Conservation (phyloP, 2,329 filamentous ascomycete genomes). For the Geoglossum cookeanum region DNA sequence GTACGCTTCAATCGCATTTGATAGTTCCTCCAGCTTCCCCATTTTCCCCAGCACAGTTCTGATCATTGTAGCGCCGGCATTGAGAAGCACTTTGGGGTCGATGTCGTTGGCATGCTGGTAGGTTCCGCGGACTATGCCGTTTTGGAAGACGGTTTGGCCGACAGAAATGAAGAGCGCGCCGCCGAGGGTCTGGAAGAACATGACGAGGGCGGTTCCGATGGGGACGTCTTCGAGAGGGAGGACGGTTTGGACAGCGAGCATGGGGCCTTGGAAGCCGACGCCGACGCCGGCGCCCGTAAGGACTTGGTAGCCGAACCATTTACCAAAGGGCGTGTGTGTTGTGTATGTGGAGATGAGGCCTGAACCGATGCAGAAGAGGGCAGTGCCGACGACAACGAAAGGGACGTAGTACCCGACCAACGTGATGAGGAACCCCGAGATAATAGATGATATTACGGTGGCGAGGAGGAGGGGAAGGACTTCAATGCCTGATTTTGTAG, state of each 20-base stretch:
- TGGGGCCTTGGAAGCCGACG: conserved; percentile 10
- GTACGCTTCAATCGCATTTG: neutral
- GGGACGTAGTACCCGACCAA: conserved; percentile 18
- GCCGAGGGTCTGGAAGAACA: conserved; percentile 6
- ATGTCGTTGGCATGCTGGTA: conserved; percentile 20
- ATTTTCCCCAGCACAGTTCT: neutral
- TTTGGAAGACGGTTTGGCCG: conserved; percentile 9
- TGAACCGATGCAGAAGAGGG: conserved; percentile 19
- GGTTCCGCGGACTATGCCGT: conserved; percentile 6
- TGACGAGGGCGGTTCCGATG: conserved; percentile 6
- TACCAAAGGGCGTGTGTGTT: conserved; percentile 6
- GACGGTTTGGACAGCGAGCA: conserved; percentile 11
- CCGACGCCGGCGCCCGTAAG: conserved; percentile 16
- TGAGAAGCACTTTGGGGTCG: conserved; percentile 22
- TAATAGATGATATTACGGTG: conserved; percentile 11
- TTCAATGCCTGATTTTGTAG: conserved; percentile 19
- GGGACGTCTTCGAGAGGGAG: conserved; percentile 9
- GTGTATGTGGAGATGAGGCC: conserved; percentile 20
- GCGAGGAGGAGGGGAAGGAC: conserved; percentile 21
- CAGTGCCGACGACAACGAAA: conserved; percentile 18
- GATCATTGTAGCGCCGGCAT: conserved; percentile 34
- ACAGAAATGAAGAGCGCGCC: conserved; percentile 8
- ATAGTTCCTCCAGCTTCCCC: neutral
- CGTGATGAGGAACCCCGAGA: conserved; percentile 11
- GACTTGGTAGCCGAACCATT: conserved; percentile 24